phyloP scores from a whole-genome alignment of 345 rosid species.

The Camelina hispida region DNA sequence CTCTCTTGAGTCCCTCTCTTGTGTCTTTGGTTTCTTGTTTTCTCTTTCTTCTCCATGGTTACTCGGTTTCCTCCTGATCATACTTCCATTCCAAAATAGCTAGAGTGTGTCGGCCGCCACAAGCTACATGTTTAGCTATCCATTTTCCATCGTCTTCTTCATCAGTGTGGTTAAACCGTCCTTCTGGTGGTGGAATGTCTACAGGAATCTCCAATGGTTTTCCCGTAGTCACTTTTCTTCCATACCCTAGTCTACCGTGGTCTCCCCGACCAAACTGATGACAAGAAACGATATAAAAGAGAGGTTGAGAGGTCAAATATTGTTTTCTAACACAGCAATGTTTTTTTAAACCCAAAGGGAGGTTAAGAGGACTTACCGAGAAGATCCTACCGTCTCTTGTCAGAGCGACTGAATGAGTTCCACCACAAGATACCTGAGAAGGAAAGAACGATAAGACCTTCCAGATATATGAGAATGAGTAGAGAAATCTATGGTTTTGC shows the following conservation, averaged over 20 bases:
- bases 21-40: constrained; percentile 3
- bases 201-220: constrained; percentile 91
- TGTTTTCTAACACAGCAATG: constrained; percentile 17
- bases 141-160: constrained; percentile 67
- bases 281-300: constrained; percentile 6
- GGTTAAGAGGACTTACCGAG: constrained; percentile 65
- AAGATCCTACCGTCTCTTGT: constrained; percentile 83
- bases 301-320: neutral
- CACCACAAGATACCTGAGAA: constrained; percentile 92
- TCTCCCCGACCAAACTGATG: constrained; percentile 96
- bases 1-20: constrained; percentile 1
- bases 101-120: constrained; percentile 95
- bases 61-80: constrained; percentile 38
- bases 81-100: constrained; percentile 80
- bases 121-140: constrained; percentile 79
- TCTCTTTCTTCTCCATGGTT: constrained; percentile 17
- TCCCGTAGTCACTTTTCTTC: constrained; percentile 88
- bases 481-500: neutral
- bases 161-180: constrained; percentile 40
- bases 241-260: constrained; percentile 94
- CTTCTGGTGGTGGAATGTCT: constrained; percentile 58
- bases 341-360: neutral
- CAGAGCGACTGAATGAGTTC: constrained; percentile 97
- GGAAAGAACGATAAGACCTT: constrained; percentile 21
- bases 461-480: constrained; percentile 5